phyloP scores from a whole-genome alignment of 2,329 filamentous ascomycete species.

The Xylaria hypoxylon region DNA sequence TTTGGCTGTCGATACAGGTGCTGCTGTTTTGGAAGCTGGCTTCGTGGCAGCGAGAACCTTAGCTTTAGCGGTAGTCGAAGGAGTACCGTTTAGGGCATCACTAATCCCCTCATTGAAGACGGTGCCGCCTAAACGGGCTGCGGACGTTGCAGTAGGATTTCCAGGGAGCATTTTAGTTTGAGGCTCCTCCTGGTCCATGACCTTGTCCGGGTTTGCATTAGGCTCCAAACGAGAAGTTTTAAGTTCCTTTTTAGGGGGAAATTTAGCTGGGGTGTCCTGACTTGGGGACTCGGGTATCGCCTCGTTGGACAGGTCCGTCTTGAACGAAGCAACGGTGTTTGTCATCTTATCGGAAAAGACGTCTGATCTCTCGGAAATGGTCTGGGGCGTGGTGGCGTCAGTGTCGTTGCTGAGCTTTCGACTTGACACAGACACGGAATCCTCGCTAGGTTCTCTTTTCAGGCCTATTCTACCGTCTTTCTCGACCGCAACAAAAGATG shows the following conservation, averaged over 20 bases:
- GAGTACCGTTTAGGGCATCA: slow-evolving; percentile 40
- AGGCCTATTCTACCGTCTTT: slow-evolving; percentile 70
- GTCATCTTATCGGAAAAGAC: slow-evolving; percentile 50
- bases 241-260: slow-evolving; percentile 45
- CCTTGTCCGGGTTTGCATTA: slow-evolving; percentile 56
- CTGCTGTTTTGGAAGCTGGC: slow-evolving; percentile 38
- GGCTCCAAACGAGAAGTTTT: slow-evolving; percentile 47
- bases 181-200: slow-evolving; percentile 55
- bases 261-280: slow-evolving; percentile 40
- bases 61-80: slow-evolving; percentile 47
- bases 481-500: slow-evolving; percentile 80
- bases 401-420: slow-evolving; percentile 55
- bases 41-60: slow-evolving; percentile 48
- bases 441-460: slow-evolving; percentile 58
- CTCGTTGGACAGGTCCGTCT: slow-evolving; percentile 54
- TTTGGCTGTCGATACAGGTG: slow-evolving; percentile 49
- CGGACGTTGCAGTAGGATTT: slow-evolving; percentile 49
- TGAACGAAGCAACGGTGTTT: slow-evolving; percentile 47
- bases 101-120: slow-evolving; percentile 37
- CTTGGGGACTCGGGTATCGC: slow-evolving; percentile 58
- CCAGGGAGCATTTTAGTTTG: slow-evolving; percentile 50
- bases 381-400: slow-evolving; percentile 55
- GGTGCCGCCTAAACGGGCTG: slow-evolving; percentile 39
- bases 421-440: slow-evolving; percentile 55
- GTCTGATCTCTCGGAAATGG: slow-evolving; percentile 55